phyloP scores from a whole-genome alignment of 2,329 filamentous ascomycete genomes.

The Aureobasidium sp. region DNA sequence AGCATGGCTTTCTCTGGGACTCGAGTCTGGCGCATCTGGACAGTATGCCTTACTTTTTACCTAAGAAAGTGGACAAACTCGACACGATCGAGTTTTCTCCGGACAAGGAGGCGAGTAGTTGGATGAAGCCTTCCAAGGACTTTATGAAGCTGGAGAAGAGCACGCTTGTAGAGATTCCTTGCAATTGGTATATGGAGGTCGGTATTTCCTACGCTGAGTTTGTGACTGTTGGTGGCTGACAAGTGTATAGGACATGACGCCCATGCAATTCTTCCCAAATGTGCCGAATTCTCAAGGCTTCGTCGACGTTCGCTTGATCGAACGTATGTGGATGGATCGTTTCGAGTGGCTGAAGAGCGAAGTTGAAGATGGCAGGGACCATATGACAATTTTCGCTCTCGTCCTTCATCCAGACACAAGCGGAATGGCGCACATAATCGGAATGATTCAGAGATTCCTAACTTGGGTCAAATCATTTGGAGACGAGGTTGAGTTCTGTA shows the following conservation, averaged over 20 bases:
- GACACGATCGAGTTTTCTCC: constrained; percentile 32
- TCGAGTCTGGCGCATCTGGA: constrained; percentile 44
- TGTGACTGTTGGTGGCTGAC: background rate
- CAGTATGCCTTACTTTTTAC: constrained; percentile 41
- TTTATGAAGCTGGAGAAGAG: constrained; percentile 19
- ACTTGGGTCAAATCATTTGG: constrained; percentile 40
- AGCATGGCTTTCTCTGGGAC: constrained; percentile 44
- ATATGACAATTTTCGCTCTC: constrained; percentile 40
- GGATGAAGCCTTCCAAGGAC: constrained; percentile 37
- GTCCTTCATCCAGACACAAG: constrained; percentile 51
- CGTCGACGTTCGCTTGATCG: constrained; percentile 47
- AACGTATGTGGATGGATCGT: constrained; percentile 53
- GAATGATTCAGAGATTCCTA: constrained; percentile 46
- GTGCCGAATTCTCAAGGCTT: constrained; percentile 48
- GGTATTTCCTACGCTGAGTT: background rate
- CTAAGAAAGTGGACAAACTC: constrained; percentile 31
- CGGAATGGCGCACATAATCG: constrained; percentile 53
- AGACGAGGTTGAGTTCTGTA: constrained; percentile 37
- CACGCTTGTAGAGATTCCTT: constrained; percentile 38
- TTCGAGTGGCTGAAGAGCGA: constrained; percentile 45
- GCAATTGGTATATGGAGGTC: constrained; percentile 41
- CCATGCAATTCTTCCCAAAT: constrained; percentile 38
- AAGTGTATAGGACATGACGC: constrained; percentile 35
- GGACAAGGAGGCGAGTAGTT: constrained; percentile 28
- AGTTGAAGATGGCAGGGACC: constrained; percentile 26